These are phyloP conservation scores for Bipolaris zeicola DNA, from an alignment of 2,329 filamentous ascomycete genomes.

Conservation along the genomic window DNA sequence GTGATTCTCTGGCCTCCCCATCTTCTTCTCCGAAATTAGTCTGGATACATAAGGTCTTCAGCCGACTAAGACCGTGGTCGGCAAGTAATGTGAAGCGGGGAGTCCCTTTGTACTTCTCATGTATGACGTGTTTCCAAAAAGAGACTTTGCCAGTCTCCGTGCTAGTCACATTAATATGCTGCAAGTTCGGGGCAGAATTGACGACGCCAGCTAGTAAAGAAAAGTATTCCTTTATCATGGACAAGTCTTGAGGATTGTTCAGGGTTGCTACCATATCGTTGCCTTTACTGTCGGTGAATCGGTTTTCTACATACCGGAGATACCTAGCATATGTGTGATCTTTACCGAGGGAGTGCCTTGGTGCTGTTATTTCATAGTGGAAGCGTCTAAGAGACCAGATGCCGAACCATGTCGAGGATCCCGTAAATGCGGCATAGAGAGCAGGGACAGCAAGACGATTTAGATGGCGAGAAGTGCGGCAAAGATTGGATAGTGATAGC, in stretches of 20 bases:
- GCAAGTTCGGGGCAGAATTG: slow-evolving; percentile 23
- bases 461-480: slow-evolving; percentile 25
- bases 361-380: slow-evolving; percentile 18
- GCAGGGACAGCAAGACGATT: slow-evolving; percentile 25
- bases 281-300: slow-evolving; percentile 29
- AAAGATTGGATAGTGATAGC: slow-evolving; percentile 24
- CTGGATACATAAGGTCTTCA: slow-evolving; percentile 26
- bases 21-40: slow-evolving; percentile 9
- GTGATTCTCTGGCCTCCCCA: neutral
- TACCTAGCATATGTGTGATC: slow-evolving; percentile 2
- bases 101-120: neutral
- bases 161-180: slow-evolving; percentile 30
- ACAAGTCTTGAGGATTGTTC: neutral
- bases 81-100: neutral
- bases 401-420: slow-evolving; percentile 23
- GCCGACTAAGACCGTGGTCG: slow-evolving; percentile 15
- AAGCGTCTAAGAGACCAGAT: slow-evolving; percentile 23
- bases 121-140: slow-evolving; percentile 29
- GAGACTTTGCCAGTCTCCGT: slow-evolving; percentile 26
- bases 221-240: slow-evolving; percentile 25
- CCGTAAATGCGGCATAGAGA: slow-evolving; percentile 32
- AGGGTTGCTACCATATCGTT: slow-evolving; percentile 24
- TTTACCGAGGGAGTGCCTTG: neutral
- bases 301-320: slow-evolving; percentile 36
- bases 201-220: slow-evolving; percentile 26